These are phyloP conservation scores for Ailanthus altissimus DNA, from an alignment of 345 rosid genomes.

Conservation along the genomic window DNA sequence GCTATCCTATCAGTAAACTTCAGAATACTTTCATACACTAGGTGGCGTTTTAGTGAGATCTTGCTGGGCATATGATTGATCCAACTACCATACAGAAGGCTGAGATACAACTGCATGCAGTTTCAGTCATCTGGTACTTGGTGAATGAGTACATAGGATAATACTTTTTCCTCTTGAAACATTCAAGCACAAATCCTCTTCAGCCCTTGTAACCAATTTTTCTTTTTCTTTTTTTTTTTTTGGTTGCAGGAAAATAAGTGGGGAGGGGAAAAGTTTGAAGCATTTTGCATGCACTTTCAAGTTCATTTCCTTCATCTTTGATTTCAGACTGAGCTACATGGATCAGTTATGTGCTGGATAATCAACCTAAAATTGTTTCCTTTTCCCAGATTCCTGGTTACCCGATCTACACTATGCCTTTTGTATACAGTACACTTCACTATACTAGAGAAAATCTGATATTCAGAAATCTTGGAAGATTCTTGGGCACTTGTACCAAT, in stretches of 20 bases:
- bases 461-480: neutral
- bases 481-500: neutral
- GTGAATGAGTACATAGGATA: neutral
- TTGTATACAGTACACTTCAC: no score
- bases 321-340: neutral
- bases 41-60: neutral
- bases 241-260: neutral
- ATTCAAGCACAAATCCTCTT: neutral
- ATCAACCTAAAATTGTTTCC: neutral
- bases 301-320: neutral
- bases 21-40: neutral
- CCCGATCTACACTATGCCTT: neutral
- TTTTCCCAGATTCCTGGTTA: no score
- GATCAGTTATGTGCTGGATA: neutral
- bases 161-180: neutral
- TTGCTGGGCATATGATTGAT: neutral
- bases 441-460: neutral
- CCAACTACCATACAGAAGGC: no score
- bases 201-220: neutral
- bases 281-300: neutral
- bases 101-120: neutral
- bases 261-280: neutral
- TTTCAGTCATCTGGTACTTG: neutral
- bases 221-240: neutral
- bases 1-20: neutral